Conservation (phyloP, 495 filamentous ascomycete genomes). For the Opeltia flavorubescens region DNA sequence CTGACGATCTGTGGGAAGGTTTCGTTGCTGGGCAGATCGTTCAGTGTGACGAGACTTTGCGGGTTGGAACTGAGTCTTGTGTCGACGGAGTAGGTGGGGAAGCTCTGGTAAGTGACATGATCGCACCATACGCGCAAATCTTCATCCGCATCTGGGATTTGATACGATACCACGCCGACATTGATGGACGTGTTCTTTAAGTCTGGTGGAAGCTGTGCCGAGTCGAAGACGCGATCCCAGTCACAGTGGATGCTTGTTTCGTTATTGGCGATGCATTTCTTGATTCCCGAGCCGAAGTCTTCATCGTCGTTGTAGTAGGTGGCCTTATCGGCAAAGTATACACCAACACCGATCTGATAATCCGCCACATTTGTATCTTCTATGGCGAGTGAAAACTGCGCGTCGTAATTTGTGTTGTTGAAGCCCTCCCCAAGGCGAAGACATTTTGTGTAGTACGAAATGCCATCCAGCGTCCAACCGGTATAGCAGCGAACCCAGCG, state of each 20-base stretch:
- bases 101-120: constrained; percentile 3
- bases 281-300: constrained; percentile 9
- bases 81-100: constrained; percentile 15
- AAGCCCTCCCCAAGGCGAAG: constrained; percentile 9
- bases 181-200: not conserved
- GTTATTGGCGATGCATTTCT: constrained; percentile 5
- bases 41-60: constrained; percentile 5
- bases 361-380: not conserved
- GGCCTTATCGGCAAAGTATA: constrained; percentile 10
- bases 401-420: constrained; percentile 8
- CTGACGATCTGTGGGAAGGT: constrained; percentile 2
- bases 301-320: constrained; percentile 6
- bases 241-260: constrained; percentile 12
- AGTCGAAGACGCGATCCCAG: constrained; percentile 9
- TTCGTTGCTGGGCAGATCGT: not conserved
- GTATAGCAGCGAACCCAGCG: constrained; percentile 8
- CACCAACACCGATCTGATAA: constrained; percentile 2
- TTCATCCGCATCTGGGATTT: not conserved
- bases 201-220: not conserved
- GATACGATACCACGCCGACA: not conserved
- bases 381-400: constrained; percentile 6
- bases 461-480: constrained; percentile 1
- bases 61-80: constrained; percentile 6
- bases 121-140: constrained; percentile 7
- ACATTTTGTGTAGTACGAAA: constrained; percentile 4